Evolutionary conservation across 148 eudicot genomes (phyloP).

Genomic region (Arbutus unedo): DNA sequence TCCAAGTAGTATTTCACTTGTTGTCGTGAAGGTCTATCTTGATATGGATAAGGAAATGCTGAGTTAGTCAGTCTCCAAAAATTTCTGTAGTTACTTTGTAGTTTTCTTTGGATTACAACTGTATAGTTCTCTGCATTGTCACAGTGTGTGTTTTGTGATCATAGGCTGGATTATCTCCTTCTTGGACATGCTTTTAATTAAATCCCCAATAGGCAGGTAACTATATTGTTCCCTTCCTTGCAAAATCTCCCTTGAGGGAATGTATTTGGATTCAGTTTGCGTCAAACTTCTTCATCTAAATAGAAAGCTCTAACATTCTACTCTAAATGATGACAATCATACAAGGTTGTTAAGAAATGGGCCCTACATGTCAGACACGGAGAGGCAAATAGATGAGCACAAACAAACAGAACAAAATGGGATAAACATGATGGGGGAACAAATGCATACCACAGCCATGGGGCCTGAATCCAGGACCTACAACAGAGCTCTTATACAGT

Average conservation of each 20-base stretch:
- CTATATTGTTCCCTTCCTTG: not conserved
- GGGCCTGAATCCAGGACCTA: not conserved
- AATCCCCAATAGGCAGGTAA: not conserved
- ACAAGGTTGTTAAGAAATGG: not conserved
- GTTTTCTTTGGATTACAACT: not conserved
- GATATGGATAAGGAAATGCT: not conserved
- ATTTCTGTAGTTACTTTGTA: not conserved
- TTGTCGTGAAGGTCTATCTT: not conserved
- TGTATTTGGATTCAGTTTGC: not conserved
- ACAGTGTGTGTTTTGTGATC: not conserved
- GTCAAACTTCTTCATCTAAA: not conserved
- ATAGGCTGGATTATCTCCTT: not conserved
- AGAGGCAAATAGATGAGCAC: not conserved
- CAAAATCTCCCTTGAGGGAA: not conserved
- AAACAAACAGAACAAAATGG: not conserved
- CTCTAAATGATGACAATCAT: not conserved
- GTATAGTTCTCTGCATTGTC: not conserved
- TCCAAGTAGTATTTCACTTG: not conserved
- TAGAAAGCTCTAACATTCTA: not conserved
- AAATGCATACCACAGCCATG: not conserved
- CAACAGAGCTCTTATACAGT: not conserved
- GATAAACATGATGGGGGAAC: not conserved
- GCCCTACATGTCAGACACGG: not conserved
- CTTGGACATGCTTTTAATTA: not conserved
- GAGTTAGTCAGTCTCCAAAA: not conserved